A percentile compares a stretch with the other conserved stretches of the same genome.
phyloP scores from a whole-genome alignment of 345 rosid genomes.

The Cochlearia excelsa region DNA sequence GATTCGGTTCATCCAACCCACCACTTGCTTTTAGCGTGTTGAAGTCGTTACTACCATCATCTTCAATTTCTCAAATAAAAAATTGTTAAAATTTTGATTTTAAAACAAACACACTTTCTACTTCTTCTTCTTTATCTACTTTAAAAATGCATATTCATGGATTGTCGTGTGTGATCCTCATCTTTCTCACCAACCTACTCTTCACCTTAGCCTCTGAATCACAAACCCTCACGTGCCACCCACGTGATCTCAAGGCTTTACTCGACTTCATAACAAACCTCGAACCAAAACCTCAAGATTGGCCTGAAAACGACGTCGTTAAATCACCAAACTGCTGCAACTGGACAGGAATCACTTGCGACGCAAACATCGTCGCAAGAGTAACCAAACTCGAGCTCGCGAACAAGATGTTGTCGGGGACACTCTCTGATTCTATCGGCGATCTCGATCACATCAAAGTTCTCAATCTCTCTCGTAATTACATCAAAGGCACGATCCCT shows the following conservation, averaged over 20 bases:
- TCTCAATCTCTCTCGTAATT: constrained; percentile 61
- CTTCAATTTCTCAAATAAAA: neutral
- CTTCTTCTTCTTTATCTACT: constrained; percentile 11
- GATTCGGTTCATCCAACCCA: no score
- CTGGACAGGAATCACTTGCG: constrained; percentile 62
- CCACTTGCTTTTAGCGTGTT: no score
- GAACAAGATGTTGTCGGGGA: constrained; percentile 44
- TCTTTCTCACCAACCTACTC: constrained; percentile 38
- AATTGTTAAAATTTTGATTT: constrained; percentile 1
- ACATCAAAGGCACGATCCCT: constrained; percentile 49
- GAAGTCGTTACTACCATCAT: neutral
- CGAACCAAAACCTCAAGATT: constrained; percentile 40
- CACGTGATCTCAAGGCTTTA: constrained; percentile 51
- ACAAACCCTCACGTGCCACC: constrained; percentile 48
- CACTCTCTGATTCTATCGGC: constrained; percentile 47
- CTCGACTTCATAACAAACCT: constrained; percentile 41
- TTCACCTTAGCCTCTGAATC: constrained; percentile 34
- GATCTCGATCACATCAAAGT: constrained; percentile 43
- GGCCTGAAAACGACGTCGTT: constrained; percentile 25
- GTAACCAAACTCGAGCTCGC: constrained; percentile 45
- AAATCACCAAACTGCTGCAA: constrained; percentile 44
- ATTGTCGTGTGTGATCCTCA: constrained; percentile 34
- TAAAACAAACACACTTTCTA: neutral
- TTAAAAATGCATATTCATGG: constrained; percentile 45
- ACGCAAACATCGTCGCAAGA: constrained; percentile 24